These are phyloP conservation scores for Lactifluus piperatus DNA, from an alignment of 768 basidiomycete genomes.

Conservation along the genomic window DNA sequence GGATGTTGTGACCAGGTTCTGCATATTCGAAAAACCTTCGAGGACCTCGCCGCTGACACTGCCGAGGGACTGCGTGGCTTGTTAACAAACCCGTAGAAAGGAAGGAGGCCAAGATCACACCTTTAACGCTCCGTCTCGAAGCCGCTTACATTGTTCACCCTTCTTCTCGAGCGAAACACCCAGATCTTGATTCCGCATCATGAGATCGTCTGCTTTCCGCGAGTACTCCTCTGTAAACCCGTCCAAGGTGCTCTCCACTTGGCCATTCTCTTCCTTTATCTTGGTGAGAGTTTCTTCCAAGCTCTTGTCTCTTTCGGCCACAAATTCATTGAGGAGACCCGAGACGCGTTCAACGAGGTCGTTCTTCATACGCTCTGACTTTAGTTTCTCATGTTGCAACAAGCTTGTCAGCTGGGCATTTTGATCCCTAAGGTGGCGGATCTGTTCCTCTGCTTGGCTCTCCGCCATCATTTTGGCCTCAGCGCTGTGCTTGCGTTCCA, in stretches of 20 bases:
- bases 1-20: slow-evolving; percentile 37
- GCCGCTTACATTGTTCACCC: slow-evolving; percentile 42
- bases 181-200: slow-evolving; percentile 36
- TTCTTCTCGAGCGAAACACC: slow-evolving; percentile 35
- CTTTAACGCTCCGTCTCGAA: slow-evolving; percentile 52
- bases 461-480: slow-evolving; percentile 43
- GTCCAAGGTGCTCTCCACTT: slow-evolving; percentile 43
- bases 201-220: slow-evolving; percentile 35
- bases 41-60: slow-evolving; percentile 34
- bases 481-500: slow-evolving; percentile 42
- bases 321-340: slow-evolving; percentile 60
- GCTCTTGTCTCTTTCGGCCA: slow-evolving; percentile 55
- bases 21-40: slow-evolving; percentile 37
- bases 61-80: slow-evolving; percentile 32
- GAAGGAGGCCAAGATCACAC: slow-evolving; percentile 28
- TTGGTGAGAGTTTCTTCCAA: slow-evolving; percentile 48
- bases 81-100: slow-evolving; percentile 3
- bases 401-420: slow-evolving; percentile 55
- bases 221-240: slow-evolving; percentile 43
- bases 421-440: slow-evolving; percentile 56
- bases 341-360: slow-evolving; percentile 73
- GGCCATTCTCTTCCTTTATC: slow-evolving; percentile 46
- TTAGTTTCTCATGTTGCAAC: slow-evolving; percentile 56
- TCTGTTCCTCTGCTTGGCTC: slow-evolving; percentile 42
- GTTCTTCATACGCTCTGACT: slow-evolving; percentile 58